Evolutionary conservation across 306 rosid species (phyloP), one percentile per base, ranked within the genome.

Genomic region (Ormosia emarginata): DNA sequence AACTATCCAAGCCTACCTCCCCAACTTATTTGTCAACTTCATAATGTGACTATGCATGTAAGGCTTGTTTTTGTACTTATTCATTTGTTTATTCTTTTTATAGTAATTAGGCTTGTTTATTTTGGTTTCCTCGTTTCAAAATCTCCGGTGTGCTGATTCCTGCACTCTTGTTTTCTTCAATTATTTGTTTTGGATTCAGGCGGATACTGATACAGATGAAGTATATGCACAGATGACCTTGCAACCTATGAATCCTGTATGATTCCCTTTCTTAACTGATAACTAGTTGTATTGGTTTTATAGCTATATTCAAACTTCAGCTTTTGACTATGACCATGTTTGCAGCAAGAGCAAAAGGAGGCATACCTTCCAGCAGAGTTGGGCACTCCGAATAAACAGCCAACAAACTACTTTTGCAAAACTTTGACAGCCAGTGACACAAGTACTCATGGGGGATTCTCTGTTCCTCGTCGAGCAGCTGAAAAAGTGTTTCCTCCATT

Each of bases 381-480:
- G 82, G 90, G 90, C 47, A 61, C 80, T 46, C 80, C 90, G 3
- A 87, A 81, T 78, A 78, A 84, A 71, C 90, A 87, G 80, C 90
- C 90, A 18, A 92, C 99, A 43, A 95, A 95, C 79, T 93, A 95
- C 65, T 95, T 95, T 43, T 95, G 99, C 81, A 95, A 93, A 78
- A 95, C 96, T 62, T 88, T 95, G 90, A 95, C 99, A 5, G 99
- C 99, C 62, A 95, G 99, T 85, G 99, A 95, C 80, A 95, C 99
- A 10, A 95, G 99, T 63, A 95, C 98, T 71, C 99, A 95, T 74
- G 90, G 90, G 12, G 90, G 90, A 18, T 87, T 87, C 79, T 87
- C 88, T 73, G 88, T 87, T 81, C 90, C 90, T 52, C 88, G 90
- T 40, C 78, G 90, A 1, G 86, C 90, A 61, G 90, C 90, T 15